A percentile compares a stretch with the other conserved stretches of the same genome.
phyloP scores from a whole-genome alignment of 169 alveolate species.

The Plasmodium blacklocki region DNA sequence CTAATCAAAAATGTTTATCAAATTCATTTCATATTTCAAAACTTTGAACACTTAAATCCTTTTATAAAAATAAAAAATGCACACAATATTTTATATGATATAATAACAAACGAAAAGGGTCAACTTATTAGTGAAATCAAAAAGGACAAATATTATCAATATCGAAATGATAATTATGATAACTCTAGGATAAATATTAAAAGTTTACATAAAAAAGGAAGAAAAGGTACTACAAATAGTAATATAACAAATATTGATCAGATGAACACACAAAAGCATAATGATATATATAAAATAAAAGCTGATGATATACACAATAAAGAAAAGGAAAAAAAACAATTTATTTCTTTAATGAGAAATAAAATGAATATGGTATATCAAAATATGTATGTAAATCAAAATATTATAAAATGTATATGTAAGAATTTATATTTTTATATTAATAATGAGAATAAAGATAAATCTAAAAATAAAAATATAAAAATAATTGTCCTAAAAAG shows the following conservation, averaged over 20 bases:
- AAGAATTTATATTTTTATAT: conserved; percentile 35
- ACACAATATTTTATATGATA: conserved; percentile 44
- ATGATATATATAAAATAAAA: neutral
- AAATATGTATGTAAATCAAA: neutral
- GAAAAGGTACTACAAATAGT: neutral
- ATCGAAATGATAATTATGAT: neutral
- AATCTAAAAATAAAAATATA: neutral
- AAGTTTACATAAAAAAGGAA: neutral
- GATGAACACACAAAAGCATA: neutral
- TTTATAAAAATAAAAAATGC: conserved; percentile 69
- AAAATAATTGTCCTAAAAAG: conserved; percentile 56
- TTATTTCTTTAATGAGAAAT: neutral
- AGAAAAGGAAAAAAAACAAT: conserved; percentile 16
- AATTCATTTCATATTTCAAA: conserved; percentile 37
- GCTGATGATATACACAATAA: neutral
- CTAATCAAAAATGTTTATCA: conserved; percentile 65
- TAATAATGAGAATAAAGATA: neutral
- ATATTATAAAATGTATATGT: conserved; percentile 13
- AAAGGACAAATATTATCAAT: conserved; percentile 28
- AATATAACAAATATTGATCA: neutral
- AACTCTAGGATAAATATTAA: neutral
- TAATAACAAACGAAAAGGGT: conserved; percentile 27
- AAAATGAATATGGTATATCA: conserved; percentile 2
- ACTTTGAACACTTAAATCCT: conserved; percentile 37
- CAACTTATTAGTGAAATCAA: neutral